Conservation (phyloP, 306 rosid genomes). For the Morella rubra region DNA sequence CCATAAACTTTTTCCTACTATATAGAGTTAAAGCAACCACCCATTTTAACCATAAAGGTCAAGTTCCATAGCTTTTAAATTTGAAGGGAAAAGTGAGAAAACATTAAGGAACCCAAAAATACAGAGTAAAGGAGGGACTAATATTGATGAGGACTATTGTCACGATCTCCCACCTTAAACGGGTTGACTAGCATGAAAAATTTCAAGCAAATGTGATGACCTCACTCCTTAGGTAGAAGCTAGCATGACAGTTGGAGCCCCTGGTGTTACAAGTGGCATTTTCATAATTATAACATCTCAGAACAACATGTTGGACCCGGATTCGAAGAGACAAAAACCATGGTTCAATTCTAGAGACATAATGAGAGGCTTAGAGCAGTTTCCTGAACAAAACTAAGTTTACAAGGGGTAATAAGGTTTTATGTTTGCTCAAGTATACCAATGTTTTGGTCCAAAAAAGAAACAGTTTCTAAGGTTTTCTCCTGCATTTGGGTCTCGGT, state of each 20-base stretch:
- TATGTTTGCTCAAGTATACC: background rate
- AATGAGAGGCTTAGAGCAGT: background rate
- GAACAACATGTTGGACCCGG: background rate
- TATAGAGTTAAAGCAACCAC: conserved; percentile 7
- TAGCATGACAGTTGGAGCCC: background rate
- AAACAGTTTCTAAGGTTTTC: background rate
- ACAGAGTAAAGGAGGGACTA: background rate
- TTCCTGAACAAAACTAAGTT: background rate
- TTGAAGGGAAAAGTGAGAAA: background rate
- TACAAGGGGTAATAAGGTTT: background rate
- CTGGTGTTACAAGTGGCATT: background rate
- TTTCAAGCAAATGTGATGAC: background rate
- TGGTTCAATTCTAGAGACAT: background rate
- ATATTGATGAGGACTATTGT: background rate
- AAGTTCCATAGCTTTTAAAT: background rate
- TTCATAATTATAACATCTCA: background rate
- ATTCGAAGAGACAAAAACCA: background rate
- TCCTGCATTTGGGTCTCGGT: background rate
- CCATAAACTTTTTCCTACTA: conserved; percentile 15
- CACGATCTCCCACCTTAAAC: background rate
- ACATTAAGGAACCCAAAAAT: background rate
- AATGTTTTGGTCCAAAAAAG: background rate
- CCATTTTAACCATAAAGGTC: conserved; percentile 9
- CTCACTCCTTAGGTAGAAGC: background rate
- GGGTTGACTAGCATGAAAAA: background rate